These are phyloP conservation scores for Globisporangium polare DNA, from an alignment of 352 stramenopile species.

Conservation along the genomic window DNA sequence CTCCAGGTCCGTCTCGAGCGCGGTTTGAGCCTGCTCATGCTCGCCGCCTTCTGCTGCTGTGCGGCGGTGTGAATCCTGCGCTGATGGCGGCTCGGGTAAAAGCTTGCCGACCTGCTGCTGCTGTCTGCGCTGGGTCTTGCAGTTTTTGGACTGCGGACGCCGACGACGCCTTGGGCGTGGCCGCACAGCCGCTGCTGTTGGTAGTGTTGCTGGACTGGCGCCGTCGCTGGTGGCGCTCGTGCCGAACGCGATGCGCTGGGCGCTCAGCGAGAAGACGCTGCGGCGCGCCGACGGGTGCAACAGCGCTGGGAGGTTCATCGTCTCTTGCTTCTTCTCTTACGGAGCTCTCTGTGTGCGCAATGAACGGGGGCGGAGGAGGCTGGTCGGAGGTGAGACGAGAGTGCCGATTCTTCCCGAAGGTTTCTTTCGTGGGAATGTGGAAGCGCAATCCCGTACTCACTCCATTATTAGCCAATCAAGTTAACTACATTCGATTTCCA, in stretches of 20 bases:
- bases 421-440: too few relatives aligned
- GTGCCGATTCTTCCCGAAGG: too few relatives aligned
- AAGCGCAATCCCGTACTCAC: too few relatives aligned
- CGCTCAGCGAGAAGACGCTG: slow-evolving; percentile 1
- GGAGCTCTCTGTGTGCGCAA: too few relatives aligned
- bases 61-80: neutral
- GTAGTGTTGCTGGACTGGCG: neutral
- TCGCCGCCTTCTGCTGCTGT: neutral
- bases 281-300: slow-evolving; percentile 4
- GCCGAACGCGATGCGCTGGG: neutral
- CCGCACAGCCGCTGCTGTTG: neutral
- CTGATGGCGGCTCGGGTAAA: neutral
- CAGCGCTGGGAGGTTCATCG: slow-evolving; percentile 6
- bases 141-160: slow-evolving; percentile 21
- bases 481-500: too few relatives aligned
- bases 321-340: neutral
- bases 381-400: too few relatives aligned
- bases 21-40: neutral
- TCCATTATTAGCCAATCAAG: too few relatives aligned
- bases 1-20: slow-evolving; percentile 12
- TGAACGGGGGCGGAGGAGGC: too few relatives aligned
- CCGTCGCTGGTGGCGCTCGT: neutral
- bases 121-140: slow-evolving; percentile 12
- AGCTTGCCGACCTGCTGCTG: slow-evolving; percentile 7
- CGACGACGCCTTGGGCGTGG: neutral